Percentiles rank a stretch among this genome's conserved stretches.
Evolutionary conservation across 2,329 filamentous ascomycete species (phyloP).

Genomic region (Colletotrichum nymphaeae): DNA sequence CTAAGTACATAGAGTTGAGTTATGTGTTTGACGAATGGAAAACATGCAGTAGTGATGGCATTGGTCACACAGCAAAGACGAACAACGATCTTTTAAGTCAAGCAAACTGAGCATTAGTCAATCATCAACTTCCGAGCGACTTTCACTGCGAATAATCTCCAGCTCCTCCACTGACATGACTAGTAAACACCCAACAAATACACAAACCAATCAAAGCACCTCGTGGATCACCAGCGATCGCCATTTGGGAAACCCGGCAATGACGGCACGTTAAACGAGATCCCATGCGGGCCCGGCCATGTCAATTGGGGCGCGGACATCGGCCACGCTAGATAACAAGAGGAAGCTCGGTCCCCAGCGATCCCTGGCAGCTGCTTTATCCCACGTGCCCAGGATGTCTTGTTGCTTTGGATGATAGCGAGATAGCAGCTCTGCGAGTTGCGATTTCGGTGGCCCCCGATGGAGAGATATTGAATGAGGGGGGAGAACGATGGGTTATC

Average conservation of each 20-base stretch:
- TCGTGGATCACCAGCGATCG: neutral
- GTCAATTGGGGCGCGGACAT: neutral
- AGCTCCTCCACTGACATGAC: neutral
- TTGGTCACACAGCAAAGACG: no score
- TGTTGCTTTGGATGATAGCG: conserved; percentile 2
- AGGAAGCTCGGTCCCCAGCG: conserved; percentile 8
- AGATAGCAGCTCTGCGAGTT: neutral
- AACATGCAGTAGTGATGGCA: no score
- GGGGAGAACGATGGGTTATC: neutral
- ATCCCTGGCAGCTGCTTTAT: neutral
- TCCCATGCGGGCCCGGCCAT: neutral
- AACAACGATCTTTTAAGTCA: no score
- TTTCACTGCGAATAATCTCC: no score
- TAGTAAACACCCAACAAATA: neutral
- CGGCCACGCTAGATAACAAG: conserved; percentile 11
- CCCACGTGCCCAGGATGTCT: conserved; percentile 6
- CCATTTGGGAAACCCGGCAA: conserved; percentile 12
- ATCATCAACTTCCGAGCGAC: no score
- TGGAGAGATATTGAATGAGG: neutral
- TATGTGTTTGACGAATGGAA: no score
- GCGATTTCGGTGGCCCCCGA: neutral
- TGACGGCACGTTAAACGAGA: conserved; percentile 7
- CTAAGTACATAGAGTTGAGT: no score
- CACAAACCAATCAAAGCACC: neutral
- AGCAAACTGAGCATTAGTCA: no score